These are phyloP conservation scores for Brasilioporus rufonigricans DNA, from an alignment of 768 basidiomycete genomes.

Conservation along the genomic window DNA sequence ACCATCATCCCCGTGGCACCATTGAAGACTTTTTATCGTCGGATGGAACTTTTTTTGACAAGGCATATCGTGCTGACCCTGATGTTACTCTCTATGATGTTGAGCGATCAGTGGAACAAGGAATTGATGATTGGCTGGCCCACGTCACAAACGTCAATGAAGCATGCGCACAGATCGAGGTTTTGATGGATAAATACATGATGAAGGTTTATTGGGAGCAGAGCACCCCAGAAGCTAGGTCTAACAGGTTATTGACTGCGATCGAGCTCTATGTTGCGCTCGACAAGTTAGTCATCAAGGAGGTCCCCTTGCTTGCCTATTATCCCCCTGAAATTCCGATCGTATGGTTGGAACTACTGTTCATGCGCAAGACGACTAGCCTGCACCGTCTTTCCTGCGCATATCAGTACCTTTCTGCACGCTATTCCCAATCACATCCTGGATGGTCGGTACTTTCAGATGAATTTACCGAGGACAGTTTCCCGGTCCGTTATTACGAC, in stretches of 20 bases:
- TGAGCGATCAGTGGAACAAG: constrained; percentile 31
- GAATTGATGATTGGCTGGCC: not conserved
- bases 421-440: not conserved
- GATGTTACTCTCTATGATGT: constrained; percentile 34
- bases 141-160: not conserved
- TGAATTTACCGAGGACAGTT: not conserved
- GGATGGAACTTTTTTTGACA: constrained; percentile 3
- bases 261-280: constrained; percentile 9
- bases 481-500: not conserved
- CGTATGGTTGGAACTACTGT: not conserved
- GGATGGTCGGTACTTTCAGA: not conserved
- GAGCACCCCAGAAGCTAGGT: constrained; percentile 36
- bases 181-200: constrained; percentile 30
- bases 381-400: too few species aligned
- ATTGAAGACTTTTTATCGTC: constrained; percentile 18
- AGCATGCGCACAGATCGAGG: constrained; percentile 14
- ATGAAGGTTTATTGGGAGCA: too few species aligned
- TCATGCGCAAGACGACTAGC: not conserved
- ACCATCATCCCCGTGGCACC: constrained; percentile 2
- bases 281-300: not conserved
- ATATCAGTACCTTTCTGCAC: too few species aligned
- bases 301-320: not conserved
- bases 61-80: constrained; percentile 5
- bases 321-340: not conserved
- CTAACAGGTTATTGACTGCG: constrained; percentile 38